Evolutionary conservation across 176 grass and related monocot species (phyloP), one percentile per base, ranked within the genome.

Genomic region (Hordeum vulgare): DNA sequence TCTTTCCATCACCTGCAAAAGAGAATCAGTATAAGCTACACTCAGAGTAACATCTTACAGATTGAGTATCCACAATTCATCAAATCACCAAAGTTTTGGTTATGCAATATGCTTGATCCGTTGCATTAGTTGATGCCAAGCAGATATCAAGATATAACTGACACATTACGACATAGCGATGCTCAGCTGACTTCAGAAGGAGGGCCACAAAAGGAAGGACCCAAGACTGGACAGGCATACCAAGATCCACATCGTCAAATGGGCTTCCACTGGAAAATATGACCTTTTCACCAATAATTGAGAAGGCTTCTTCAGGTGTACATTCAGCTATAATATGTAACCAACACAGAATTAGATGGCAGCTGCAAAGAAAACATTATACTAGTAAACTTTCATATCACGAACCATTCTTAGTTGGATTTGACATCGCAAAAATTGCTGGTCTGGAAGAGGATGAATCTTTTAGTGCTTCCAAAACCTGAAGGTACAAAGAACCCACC

Each of bases 341-440:
- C 18, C 56, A 76, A 34, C 58, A 81, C 17, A 83, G 5, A 57
- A 85, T 87, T 60, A 77, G 84, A 91, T 61, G 78, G 62, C 18
- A 36, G 51, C 9, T 45, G 45, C 49, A 75, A 15, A 75, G 84
- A 49, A 36, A 85, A 71, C 15, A 88, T 75, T 15, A 29, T 33
- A 33, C 31, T 35, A 11, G 73, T 35, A 85, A 88, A 81, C 80
- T 73, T 84, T 54, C 63, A 86, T 70, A 36, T 57, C 28, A 89
- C 87, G 37, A 76, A 96, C 96, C 96, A 72, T 99, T 99, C 61
- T 94, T 94, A 75, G 93, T 99, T 81, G 96, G 96, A 86, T 96
- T 99, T 72, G 93, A 95, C 93, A 98, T 98, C 35, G 96, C 96
- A 79, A 98, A 98, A 88, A 95, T 87, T 72, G 96, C 96, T 74